Percentiles rank a stretch among this genome's conserved stretches.
Evolutionary conservation across 805 yeast species (phyloP).

Genomic region (Yamadazyma scolyti): DNA sequence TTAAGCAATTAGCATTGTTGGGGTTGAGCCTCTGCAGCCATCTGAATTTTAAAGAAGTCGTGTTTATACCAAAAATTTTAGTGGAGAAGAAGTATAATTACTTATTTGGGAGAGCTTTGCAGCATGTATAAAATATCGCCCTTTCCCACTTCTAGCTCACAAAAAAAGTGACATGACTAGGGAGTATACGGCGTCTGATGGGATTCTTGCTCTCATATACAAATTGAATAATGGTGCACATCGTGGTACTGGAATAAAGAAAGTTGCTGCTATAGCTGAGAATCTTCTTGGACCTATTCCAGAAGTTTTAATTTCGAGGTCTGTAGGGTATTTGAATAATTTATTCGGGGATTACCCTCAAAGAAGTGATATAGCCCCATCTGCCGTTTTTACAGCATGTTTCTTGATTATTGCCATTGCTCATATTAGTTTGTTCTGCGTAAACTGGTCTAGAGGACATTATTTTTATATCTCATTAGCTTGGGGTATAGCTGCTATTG

Average conservation of each 20-base stretch:
- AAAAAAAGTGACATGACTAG: too few relatives aligned
- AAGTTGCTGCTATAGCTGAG: constrained; percentile 19
- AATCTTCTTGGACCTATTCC: constrained; percentile 41
- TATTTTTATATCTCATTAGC: constrained; percentile 52
- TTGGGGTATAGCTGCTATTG: constrained; percentile 46
- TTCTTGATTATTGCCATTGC: constrained; percentile 45
- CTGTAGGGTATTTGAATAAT: constrained; percentile 39
- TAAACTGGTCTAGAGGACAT: constrained; percentile 55
- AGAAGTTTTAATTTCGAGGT: constrained; percentile 27
- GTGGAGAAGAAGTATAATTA: too few relatives aligned
- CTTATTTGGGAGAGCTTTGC: too few relatives aligned
- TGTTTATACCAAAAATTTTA: too few relatives aligned
- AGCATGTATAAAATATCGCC: too few relatives aligned
- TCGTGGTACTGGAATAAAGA: constrained; percentile 23
- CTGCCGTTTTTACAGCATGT: constrained; percentile 49
- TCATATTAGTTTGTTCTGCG: constrained; percentile 45
- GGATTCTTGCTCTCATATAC: constrained; percentile 20
- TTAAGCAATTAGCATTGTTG: too few relatives aligned
- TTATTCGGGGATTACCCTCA: constrained; percentile 65
- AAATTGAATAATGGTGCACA: constrained; percentile 21
- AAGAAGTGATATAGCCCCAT: constrained; percentile 52
- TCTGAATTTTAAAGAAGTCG: too few relatives aligned
- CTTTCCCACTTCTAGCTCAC: too few relatives aligned
- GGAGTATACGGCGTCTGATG: constrained; percentile 17
- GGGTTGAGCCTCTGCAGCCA: too few relatives aligned